Conservation (phyloP, 106 monocot genomes). For the Phalaenopsis equestris region DNA sequence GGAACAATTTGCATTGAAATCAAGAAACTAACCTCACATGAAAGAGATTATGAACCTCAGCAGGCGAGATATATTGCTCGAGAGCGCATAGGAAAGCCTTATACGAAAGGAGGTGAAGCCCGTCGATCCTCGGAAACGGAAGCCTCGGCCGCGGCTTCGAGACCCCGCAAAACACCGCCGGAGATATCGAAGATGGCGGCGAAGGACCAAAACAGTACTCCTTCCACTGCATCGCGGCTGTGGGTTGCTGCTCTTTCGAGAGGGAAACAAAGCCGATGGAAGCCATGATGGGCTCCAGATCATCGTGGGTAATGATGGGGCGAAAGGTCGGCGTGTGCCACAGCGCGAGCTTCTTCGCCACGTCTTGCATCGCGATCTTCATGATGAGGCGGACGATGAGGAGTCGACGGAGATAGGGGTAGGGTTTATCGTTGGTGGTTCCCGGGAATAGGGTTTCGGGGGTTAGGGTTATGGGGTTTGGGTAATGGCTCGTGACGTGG, state of each 20-base stretch:
- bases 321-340: conserved; percentile 61
- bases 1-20: neutral
- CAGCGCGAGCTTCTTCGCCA: conserved; percentile 48
- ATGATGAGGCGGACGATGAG: neutral
- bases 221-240: conserved; percentile 19
- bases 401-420: neutral
- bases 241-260: neutral
- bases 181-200: neutral
- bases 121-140: conserved; percentile 55
- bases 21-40: conserved; percentile 49
- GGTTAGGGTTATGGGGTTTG: neutral
- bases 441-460: neutral
- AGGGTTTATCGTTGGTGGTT: neutral
- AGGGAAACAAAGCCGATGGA: conserved; percentile 38
- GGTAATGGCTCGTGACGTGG: neutral
- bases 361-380: conserved; percentile 38
- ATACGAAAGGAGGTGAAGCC: conserved; percentile 49
- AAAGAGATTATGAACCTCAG: conserved; percentile 41
- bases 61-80: conserved; percentile 40
- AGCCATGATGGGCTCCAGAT: conserved; percentile 68
- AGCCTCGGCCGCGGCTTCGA: conserved; percentile 21
- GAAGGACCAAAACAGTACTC: conserved; percentile 35
- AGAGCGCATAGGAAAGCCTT: conserved; percentile 52
- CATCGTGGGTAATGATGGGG: conserved; percentile 56
- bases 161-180: neutral